phyloP scores from a whole-genome alignment of 306 rosid species.

The Fragaria iinumae region DNA sequence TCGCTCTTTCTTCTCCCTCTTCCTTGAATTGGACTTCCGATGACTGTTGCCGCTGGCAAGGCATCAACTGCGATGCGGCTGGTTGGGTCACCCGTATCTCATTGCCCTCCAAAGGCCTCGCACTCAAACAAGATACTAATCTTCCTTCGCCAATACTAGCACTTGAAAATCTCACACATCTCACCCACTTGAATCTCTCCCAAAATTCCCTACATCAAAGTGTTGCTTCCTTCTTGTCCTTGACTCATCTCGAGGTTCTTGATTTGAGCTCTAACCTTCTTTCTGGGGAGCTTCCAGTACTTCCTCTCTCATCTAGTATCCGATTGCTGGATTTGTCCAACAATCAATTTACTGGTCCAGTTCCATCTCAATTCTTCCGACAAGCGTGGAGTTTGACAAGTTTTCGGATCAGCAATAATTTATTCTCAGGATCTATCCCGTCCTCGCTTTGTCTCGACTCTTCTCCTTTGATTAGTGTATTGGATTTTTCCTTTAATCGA shows the following conservation, averaged over 20 bases:
- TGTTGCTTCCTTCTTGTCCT: not conserved
- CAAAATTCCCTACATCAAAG: not conserved
- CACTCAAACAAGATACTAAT: not conserved
- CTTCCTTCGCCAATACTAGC: not conserved
- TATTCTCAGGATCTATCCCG: not conserved
- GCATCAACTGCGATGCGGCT: not conserved
- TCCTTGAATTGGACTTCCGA: not conserved
- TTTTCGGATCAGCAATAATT: not conserved
- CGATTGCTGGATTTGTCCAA: not conserved
- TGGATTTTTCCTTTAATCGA: not conserved
- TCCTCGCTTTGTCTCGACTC: not conserved
- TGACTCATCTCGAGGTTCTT: not conserved
- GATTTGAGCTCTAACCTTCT: not conserved
- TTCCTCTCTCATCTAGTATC: not conserved
- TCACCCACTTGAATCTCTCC: slow-evolving; percentile 6
- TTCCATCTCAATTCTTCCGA: not conserved
- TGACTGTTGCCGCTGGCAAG: not conserved
- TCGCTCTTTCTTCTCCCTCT: not conserved
- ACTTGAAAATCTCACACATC: not conserved
- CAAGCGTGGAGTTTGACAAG: not conserved
- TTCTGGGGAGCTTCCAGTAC: not conserved
- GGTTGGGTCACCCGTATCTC: not conserved
- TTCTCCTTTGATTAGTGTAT: not conserved
- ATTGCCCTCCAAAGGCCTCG: not conserved
- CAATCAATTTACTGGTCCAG: not conserved